phyloP scores from a whole-genome alignment of 148 eudicot genomes.

The Vaccinium darrowii region DNA sequence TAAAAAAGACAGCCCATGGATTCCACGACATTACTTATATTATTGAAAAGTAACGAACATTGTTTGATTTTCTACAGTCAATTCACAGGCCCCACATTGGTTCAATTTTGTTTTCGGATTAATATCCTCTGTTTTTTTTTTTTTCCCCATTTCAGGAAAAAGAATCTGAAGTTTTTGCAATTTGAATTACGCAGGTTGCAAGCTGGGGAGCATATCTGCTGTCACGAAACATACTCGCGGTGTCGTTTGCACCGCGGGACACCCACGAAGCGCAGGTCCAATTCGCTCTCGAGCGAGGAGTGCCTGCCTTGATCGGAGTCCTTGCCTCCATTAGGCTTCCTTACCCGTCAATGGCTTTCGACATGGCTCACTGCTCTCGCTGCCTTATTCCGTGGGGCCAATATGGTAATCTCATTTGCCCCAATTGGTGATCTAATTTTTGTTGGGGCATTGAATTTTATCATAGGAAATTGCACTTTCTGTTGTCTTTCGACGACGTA shows the following conservation, averaged over 20 bases:
- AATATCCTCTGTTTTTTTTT: background rate
- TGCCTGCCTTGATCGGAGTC: slow-evolving; percentile 71
- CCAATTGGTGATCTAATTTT: background rate
- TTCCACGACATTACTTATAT: background rate
- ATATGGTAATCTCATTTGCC: slow-evolving; percentile 36
- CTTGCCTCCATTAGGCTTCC: slow-evolving; percentile 65
- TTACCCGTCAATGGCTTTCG: slow-evolving; percentile 74
- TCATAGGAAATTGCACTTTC: too few species aligned
- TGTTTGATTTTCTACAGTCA: background rate
- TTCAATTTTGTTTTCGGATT: background rate
- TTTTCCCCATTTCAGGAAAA: background rate
- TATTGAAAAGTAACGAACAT: background rate
- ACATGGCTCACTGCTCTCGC: slow-evolving; percentile 92
- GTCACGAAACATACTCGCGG: slow-evolving; percentile 51
- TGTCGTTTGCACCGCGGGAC: slow-evolving; percentile 86
- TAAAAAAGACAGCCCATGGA: background rate
- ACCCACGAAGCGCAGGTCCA: slow-evolving; percentile 83
- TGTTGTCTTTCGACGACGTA: too few species aligned
- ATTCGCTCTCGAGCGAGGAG: slow-evolving; percentile 76
- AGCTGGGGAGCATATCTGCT: slow-evolving; percentile 83
- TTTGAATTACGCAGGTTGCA: slow-evolving; percentile 40
- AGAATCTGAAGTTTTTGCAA: background rate
- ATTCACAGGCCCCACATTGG: background rate
- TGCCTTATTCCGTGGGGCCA: slow-evolving; percentile 87
- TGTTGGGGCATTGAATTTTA: background rate